phyloP scores from a whole-genome alignment of 257 asterid genomes.

The Penstemon newberryi region DNA sequence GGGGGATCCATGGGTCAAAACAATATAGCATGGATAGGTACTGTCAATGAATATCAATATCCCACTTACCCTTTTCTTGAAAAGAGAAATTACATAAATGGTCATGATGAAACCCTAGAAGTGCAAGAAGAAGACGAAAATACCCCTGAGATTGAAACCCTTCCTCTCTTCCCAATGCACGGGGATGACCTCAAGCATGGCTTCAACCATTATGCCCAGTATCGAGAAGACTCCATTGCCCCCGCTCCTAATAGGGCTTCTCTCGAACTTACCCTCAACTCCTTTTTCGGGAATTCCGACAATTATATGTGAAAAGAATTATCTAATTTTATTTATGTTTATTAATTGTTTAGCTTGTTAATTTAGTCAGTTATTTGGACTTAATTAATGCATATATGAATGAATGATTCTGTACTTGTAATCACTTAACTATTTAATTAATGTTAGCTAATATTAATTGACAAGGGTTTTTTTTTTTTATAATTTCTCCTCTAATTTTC shows the following conservation, averaged over 20 bases:
- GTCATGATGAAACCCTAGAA: conserved; percentile 54
- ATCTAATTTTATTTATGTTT: too few relatives aligned
- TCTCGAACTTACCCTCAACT: conserved; percentile 82
- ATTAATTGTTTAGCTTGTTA: too few relatives aligned
- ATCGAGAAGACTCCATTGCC: conserved; percentile 4
- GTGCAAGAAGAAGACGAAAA: conserved; percentile 37
- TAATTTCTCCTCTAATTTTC: too few relatives aligned
- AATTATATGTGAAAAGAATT: not conserved
- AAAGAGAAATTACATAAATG: conserved; percentile 34
- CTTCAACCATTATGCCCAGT: conserved; percentile 11
- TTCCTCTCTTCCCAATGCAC: conserved; percentile 90
- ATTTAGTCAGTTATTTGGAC: too few relatives aligned
- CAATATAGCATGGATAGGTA: conserved; percentile 50
- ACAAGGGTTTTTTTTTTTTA: too few relatives aligned
- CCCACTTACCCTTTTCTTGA: conserved; percentile 49
- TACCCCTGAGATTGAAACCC: conserved; percentile 58
- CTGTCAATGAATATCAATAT: conserved; percentile 25
- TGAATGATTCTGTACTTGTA: too few relatives aligned
- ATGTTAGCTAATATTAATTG: too few relatives aligned
- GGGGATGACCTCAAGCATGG: conserved; percentile 45
- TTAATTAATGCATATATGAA: too few relatives aligned
- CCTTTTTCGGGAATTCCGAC: conserved; percentile 31
- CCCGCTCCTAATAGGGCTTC: conserved; percentile 52
- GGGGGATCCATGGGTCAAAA: conserved; percentile 45
- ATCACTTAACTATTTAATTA: too few relatives aligned